Evolutionary conservation across 306 rosid species (phyloP).

Genomic region (Sindora glabra): DNA sequence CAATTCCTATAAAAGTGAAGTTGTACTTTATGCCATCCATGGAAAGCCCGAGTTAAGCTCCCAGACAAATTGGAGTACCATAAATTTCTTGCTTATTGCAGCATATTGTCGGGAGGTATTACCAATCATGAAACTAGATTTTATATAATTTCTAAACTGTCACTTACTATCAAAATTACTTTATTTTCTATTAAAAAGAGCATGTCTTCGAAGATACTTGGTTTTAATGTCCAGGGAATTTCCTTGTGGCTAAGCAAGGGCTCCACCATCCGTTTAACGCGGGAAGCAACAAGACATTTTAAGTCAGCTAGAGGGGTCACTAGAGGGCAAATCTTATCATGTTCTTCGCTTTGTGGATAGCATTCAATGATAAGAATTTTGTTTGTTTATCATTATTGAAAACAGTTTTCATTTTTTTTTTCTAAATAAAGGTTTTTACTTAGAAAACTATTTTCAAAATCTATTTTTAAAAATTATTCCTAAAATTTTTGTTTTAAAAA

Average conservation of each 20-base stretch:
- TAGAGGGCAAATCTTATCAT: not conserved
- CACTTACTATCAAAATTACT: not conserved
- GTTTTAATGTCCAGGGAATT: constrained; percentile 39
- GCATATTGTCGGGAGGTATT: constrained; percentile 52
- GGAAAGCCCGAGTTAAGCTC: constrained; percentile 43
- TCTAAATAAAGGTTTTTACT: too few species aligned
- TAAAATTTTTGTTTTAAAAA: too few species aligned
- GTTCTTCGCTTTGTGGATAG: not conserved
- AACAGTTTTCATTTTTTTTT: too few species aligned
- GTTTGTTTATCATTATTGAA: too few species aligned
- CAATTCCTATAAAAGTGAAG: constrained; percentile 18
- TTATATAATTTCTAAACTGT: not conserved
- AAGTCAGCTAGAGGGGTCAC: constrained; percentile 41
- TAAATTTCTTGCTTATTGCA: constrained; percentile 30
- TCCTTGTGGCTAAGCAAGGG: constrained; percentile 71
- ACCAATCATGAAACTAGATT: too few species aligned
- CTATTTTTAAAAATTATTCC: too few species aligned
- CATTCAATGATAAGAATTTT: too few species aligned
- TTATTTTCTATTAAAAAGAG: too few species aligned
- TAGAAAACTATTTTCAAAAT: too few species aligned
- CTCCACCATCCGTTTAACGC: constrained; percentile 42
- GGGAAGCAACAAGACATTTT: constrained; percentile 45
- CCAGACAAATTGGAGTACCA: constrained; percentile 41
- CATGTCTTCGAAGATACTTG: not conserved
- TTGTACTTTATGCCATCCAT: constrained; percentile 33